Base-by-base conservation (phyloP, 2,329 filamentous ascomycete species). In the Aspergillus amoenus region DNA sequence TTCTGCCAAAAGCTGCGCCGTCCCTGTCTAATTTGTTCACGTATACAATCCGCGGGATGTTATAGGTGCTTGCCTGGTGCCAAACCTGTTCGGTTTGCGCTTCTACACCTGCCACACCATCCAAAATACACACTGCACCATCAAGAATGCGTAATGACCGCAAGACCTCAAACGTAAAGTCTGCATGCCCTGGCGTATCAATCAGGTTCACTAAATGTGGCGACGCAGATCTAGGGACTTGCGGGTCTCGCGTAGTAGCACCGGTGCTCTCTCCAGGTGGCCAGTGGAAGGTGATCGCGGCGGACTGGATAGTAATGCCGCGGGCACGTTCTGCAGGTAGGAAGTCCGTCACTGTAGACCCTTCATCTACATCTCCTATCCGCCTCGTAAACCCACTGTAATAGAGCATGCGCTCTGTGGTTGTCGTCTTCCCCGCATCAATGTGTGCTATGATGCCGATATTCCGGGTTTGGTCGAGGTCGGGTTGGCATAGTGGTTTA, bases 371-470 rank as follows among this genome's bases (percentile, higher is more conserved):
- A 74, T 97, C 93, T 78, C 94, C 94, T 69, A 97, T 86, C 73
- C 93, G 83, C 63, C 90, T 83, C 9, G 93, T 96, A 61, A 93
- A 87, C 48, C 94, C 93, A 72, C 91, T 95, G 70, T 97, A 96
- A 71, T 92, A 97, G 69, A 99, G 88, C 93, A 97, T 97, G 57
- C 94, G 92, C 85, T 99, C 94, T 3, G 94, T 97, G 0, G 94
- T 99, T 0, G 94, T 97, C 1, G 94, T 99, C 81, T 99, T 99
- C 8, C 94, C 94, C 56, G 94, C 94, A 86, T 97, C 94, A 63
- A 99, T 96, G 74, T 99, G 94, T 58, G 94, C 94, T 73, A 99
- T 97, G 65, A 99, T 97, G 60, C 94, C 94, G 71, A 99, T 97
- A 71, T 99, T 99, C 66, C 93, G 84, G 51, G 93, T 94, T 66